phyloP scores from a whole-genome alignment of 495 filamentous ascomycete genomes.

The Penicillium waksmanii region DNA sequence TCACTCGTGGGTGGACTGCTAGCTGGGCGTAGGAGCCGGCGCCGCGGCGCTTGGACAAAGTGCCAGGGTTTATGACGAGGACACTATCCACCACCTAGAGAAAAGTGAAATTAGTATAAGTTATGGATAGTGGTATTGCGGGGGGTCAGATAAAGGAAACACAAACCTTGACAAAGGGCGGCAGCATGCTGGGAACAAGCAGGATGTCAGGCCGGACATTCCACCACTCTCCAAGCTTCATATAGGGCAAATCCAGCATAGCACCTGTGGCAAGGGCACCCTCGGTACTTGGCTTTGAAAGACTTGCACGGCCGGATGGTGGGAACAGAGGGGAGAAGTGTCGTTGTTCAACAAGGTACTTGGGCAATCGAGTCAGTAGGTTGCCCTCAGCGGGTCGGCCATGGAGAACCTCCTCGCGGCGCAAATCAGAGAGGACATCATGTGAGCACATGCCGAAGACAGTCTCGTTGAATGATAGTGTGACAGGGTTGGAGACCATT shows the following conservation, averaged over 20 bases:
- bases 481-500: constrained; percentile 86
- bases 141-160: neutral
- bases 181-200: constrained; percentile 79
- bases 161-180: constrained; percentile 77
- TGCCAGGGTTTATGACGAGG: constrained; percentile 84
- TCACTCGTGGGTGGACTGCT: constrained; percentile 64
- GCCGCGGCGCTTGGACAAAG: constrained; percentile 77
- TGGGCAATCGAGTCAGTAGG: constrained; percentile 66
- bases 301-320: constrained; percentile 63
- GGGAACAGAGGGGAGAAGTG: constrained; percentile 92
- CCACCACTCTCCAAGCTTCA: constrained; percentile 89
- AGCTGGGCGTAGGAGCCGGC: constrained; percentile 82
- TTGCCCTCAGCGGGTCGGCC: constrained; percentile 59
- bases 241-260: constrained; percentile 78
- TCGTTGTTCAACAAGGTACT: constrained; percentile 81
- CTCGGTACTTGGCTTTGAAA: constrained; percentile 64
- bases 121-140: neutral
- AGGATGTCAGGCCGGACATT: constrained; percentile 83
- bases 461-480: constrained; percentile 81
- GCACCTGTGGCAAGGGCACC: constrained; percentile 68
- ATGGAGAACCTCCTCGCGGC: constrained; percentile 71
- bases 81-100: constrained; percentile 81
- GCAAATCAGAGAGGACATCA: constrained; percentile 80
- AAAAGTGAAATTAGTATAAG: constrained; percentile 8
- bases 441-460: constrained; percentile 78